A percentile compares a stretch with the other conserved stretches of the same genome.
Conservation (phyloP, 129 eudicot genomes). For the Chrysanthemum seticuspe region DNA sequence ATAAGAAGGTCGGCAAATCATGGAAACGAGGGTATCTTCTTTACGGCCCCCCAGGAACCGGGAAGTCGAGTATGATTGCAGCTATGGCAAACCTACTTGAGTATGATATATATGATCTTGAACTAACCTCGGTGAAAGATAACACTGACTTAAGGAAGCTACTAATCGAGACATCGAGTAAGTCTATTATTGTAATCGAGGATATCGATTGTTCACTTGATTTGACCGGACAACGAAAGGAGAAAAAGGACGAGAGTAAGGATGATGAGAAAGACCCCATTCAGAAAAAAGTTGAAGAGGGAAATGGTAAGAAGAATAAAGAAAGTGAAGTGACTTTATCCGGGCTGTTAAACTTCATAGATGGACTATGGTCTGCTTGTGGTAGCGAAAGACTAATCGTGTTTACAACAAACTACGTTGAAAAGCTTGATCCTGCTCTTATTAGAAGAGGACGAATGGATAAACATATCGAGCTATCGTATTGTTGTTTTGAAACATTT, state of each 20-base stretch:
- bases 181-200: slow-evolving; percentile 48
- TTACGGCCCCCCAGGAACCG: slow-evolving; percentile 57
- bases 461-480: neutral
- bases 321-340: slow-evolving; percentile 24
- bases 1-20: slow-evolving; percentile 43
- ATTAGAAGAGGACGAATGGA: slow-evolving; percentile 2
- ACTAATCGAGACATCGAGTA: slow-evolving; percentile 38
- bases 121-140: slow-evolving; percentile 37
- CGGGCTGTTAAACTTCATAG: slow-evolving; percentile 38
- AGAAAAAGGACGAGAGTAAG: neutral
- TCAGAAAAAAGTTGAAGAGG: neutral
- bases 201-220: slow-evolving; percentile 56
- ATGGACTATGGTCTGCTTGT: slow-evolving; percentile 51
- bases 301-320: neutral
- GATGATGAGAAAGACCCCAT: neutral
- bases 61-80: slow-evolving; percentile 56
- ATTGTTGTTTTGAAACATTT: slow-evolving; percentile 41
- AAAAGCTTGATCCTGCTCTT: slow-evolving; percentile 10
- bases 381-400: slow-evolving; percentile 17
- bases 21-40: slow-evolving; percentile 57
- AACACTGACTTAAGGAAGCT: slow-evolving; percentile 40
- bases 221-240: neutral
- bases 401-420: neutral
- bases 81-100: slow-evolving; percentile 48
- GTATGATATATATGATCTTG: slow-evolving; percentile 45